phyloP scores from a whole-genome alignment of 371 early-diverging fungal genomes.

The Mucor plumbeus region DNA sequence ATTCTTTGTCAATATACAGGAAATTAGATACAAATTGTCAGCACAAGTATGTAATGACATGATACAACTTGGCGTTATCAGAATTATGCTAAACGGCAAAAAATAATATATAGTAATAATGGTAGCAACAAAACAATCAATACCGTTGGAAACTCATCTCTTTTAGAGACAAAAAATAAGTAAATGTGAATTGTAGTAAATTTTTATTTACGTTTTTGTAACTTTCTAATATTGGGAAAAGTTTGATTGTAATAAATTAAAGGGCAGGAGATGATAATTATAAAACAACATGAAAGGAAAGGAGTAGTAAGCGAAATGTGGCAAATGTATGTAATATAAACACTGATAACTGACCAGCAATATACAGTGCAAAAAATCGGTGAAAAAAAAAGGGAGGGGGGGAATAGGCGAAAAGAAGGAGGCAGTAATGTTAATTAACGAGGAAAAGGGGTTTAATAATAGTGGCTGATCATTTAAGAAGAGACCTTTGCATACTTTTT shows the following conservation, averaged over 20 bases:
- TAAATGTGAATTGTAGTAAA: neutral
- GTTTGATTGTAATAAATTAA: neutral
- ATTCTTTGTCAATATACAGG: too few species aligned
- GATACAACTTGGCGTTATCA: too few species aligned
- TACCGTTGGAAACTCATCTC: neutral
- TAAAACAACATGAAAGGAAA: neutral
- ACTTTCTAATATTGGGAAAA: neutral
- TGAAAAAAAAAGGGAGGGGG: too few species aligned
- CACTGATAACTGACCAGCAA: slow-evolving; percentile 1
- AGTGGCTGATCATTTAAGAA: slow-evolving; percentile 7
- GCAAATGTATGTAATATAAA: neutral
- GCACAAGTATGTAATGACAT: too few species aligned
- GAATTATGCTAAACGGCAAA: too few species aligned
- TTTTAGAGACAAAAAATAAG: neutral
- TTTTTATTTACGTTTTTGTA: neutral
- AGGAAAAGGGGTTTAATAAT: neutral
- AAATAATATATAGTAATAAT: too few species aligned
- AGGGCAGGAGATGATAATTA: neutral
- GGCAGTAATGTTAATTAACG: neutral
- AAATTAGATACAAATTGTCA: too few species aligned
- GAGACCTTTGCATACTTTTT: slow-evolving; percentile 23
- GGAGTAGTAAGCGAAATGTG: neutral
- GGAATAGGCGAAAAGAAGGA: neutral
- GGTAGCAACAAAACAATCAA: too few species aligned
- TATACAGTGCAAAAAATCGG: neutral